phyloP scores from a whole-genome alignment of 2,329 filamentous ascomycete species.

The Fusarium hainanense region DNA sequence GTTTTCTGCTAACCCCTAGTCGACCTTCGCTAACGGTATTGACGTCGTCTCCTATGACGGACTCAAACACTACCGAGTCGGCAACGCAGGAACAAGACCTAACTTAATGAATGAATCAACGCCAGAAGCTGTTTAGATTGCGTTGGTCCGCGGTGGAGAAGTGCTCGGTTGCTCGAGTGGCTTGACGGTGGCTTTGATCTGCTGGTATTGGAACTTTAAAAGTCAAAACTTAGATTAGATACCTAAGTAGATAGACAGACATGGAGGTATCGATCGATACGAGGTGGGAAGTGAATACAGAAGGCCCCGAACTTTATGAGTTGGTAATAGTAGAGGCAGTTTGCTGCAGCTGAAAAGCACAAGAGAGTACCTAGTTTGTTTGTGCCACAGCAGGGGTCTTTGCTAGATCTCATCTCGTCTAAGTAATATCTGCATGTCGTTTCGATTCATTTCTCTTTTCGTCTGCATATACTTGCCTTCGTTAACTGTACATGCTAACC shows the following conservation, averaged over 20 bases:
- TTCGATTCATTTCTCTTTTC: constrained; percentile 11
- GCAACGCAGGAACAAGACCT: constrained; percentile 2
- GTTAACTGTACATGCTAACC: background rate
- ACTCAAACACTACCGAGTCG: background rate
- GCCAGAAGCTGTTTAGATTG: constrained; percentile 15
- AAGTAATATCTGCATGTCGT: constrained; percentile 17
- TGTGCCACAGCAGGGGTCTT: background rate
- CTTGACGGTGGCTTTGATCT: constrained; percentile 26
- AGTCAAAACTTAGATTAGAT: constrained; percentile 4
- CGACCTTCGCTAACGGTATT: background rate
- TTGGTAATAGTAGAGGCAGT: background rate
- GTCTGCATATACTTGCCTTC: background rate
- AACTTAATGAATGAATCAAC: background rate
- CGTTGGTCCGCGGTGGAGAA: constrained; percentile 10
- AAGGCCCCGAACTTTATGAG: constrained; percentile 4
- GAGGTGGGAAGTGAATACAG: background rate
- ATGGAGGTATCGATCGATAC: background rate
- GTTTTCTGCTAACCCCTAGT: background rate
- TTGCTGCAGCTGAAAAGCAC: background rate
- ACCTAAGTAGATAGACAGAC: background rate
- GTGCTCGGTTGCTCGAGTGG: constrained; percentile 16
- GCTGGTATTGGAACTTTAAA: constrained; percentile 16
- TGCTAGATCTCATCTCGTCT: constrained; percentile 16
- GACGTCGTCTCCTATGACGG: background rate
- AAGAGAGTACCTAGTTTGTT: background rate